phyloP scores from a whole-genome alignment of 768 basidiomycete species.

The Tubosaeta brunneosetosa region DNA sequence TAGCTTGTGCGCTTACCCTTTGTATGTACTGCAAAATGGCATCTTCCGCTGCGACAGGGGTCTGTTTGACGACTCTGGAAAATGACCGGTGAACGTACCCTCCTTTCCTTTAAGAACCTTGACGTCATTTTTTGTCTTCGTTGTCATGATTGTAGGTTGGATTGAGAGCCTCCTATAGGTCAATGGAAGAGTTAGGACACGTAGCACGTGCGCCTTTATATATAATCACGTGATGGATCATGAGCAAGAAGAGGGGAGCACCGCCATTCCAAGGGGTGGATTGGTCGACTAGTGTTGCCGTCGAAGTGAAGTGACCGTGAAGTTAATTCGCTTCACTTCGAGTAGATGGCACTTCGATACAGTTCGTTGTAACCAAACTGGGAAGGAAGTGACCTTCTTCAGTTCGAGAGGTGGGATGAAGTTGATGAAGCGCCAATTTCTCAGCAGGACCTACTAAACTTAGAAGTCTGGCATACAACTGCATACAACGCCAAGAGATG shows the following conservation, averaged over 20 bases:
- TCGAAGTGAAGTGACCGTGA: no score
- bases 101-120: conserved; percentile 75
- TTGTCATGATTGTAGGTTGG: conserved; percentile 27
- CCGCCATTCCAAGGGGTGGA: neutral
- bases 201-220: no score
- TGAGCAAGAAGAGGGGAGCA: no score
- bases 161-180: no score
- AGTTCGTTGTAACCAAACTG: neutral
- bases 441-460: no score
- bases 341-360: neutral
- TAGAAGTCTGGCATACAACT: no score
- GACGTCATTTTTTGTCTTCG: conserved; percentile 51
- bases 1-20: conserved; percentile 38
- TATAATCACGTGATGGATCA: no score
- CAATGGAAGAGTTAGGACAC: no score
- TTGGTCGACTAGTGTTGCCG: no score
- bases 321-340: neutral
- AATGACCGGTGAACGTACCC: conserved; percentile 33
- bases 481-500: no score
- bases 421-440: no score
- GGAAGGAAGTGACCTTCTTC: neutral
- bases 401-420: neutral
- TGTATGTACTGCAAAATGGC: conserved; percentile 76
- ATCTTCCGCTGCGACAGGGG: conserved; percentile 54
- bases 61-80: neutral